Evolutionary conservation across 352 stramenopile species (phyloP).

Genomic region (Globisporangium cystogenes): DNA sequence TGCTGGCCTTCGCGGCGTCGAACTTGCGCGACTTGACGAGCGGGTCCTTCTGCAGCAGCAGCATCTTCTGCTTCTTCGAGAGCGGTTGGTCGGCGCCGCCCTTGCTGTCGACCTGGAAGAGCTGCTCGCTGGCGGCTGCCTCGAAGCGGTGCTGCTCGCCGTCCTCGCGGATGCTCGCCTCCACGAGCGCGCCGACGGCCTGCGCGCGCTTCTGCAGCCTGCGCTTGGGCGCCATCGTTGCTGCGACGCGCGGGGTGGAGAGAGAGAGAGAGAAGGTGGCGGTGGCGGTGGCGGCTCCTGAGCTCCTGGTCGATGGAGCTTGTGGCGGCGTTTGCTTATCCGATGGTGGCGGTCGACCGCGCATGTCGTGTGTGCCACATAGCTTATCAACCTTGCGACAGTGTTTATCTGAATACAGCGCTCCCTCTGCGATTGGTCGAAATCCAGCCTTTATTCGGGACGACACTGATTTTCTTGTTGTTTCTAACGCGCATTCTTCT

Average conservation of each 20-base stretch:
- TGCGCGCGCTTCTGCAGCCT: conserved; percentile 63
- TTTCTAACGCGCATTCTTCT: not conserved
- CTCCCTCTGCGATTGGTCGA: not conserved
- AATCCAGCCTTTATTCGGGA: too few species aligned
- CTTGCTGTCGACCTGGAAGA: conserved; percentile 79
- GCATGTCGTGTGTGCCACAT: not conserved
- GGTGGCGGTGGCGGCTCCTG: not conserved
- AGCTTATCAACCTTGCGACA: not conserved
- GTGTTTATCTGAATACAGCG: not conserved
- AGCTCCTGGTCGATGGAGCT: not conserved
- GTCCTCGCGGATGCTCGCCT: conserved; percentile 74
- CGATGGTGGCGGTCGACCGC: conserved; percentile 1
- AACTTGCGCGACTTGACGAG: conserved; percentile 74
- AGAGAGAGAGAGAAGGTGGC: not conserved
- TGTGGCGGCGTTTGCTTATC: not conserved
- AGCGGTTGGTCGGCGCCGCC: conserved; percentile 35
- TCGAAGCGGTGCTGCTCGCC: conserved; percentile 79
- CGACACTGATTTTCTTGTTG: not conserved
- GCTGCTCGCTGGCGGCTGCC: conserved; percentile 52
- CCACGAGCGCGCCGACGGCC: conserved; percentile 62
- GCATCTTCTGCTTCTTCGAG: conserved; percentile 65
- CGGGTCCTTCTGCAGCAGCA: conserved; percentile 58
- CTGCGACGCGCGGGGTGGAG: not conserved
- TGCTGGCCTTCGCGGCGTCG: conserved; percentile 50
- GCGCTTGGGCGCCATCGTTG: conserved; percentile 40